phyloP scores from a whole-genome alignment of 805 yeast genomes.

The Metschnikowia lachancei region DNA sequence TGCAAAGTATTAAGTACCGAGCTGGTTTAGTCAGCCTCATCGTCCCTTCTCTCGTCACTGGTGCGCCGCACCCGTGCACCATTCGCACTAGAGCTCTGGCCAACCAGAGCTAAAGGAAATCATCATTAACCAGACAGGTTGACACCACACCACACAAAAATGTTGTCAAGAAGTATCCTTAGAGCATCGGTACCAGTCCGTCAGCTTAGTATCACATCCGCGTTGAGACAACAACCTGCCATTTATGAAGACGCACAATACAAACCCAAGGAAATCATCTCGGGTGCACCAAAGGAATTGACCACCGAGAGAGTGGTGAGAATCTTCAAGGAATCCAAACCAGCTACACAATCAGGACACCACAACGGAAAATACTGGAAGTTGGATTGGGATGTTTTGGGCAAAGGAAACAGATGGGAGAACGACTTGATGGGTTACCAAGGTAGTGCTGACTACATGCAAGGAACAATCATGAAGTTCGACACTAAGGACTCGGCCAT shows the following conservation, averaged over 20 bases:
- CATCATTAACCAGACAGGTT: neutral
- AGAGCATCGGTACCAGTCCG: constrained; percentile 25
- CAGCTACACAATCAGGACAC: constrained; percentile 78
- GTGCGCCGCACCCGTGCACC: constrained; percentile 14
- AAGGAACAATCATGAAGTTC: constrained; percentile 72
- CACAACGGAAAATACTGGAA: constrained; percentile 61
- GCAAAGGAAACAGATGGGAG: constrained; percentile 82
- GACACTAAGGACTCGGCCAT: constrained; percentile 74
- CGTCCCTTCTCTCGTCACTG: neutral
- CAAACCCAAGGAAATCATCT: constrained; percentile 51
- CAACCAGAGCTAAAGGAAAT: constrained; percentile 19
- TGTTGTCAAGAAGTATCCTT: constrained; percentile 26
- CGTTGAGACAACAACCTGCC: constrained; percentile 25
- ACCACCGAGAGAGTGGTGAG: constrained; percentile 63
- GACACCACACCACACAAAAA: constrained; percentile 7
- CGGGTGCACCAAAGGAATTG: constrained; percentile 76
- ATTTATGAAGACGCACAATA: constrained; percentile 28
- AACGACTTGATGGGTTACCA: constrained; percentile 87
- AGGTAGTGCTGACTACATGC: constrained; percentile 75
- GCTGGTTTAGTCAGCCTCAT: neutral
- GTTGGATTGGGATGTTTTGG: constrained; percentile 78
- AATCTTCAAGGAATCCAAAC: constrained; percentile 71
- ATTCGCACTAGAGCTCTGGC: constrained; percentile 16
- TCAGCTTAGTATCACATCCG: constrained; percentile 23
- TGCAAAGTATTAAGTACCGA: neutral